phyloP scores from a whole-genome alignment of 192 early-diverging fungal species.

The Funneliformis mosseae region DNA sequence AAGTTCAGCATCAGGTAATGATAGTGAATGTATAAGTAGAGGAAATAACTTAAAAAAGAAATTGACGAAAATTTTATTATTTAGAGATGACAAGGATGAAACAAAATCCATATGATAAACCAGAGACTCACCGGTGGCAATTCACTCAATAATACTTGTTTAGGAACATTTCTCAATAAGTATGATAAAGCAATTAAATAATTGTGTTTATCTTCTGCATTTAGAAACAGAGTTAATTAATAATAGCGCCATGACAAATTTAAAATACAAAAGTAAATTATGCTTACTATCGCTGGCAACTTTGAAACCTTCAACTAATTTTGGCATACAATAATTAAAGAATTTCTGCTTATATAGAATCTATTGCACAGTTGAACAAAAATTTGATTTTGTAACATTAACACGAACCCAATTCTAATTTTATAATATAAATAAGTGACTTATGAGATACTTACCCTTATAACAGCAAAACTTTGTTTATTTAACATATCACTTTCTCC shows the following conservation, averaged over 20 bases:
- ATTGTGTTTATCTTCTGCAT: slow-evolving; percentile 61
- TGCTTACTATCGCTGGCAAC: slow-evolving; percentile 41
- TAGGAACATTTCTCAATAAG: slow-evolving; percentile 78
- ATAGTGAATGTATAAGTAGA: slow-evolving; percentile 74
- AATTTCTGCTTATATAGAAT: slow-evolving; percentile 85
- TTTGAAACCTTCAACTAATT: slow-evolving; percentile 62
- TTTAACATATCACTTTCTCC: slow-evolving; percentile 78
- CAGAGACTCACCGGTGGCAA: slow-evolving; percentile 63
- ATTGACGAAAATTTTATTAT: slow-evolving; percentile 1
- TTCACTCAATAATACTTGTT: slow-evolving; percentile 78
- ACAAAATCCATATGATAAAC: background rate
- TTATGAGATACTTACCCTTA: slow-evolving; percentile 48
- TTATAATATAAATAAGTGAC: background rate
- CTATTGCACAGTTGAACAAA: slow-evolving; percentile 40
- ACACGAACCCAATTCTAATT: background rate
- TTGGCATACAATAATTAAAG: slow-evolving; percentile 76
- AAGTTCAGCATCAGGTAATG: slow-evolving; percentile 63
- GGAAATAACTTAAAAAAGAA: slow-evolving; percentile 64
- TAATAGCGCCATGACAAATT: background rate
- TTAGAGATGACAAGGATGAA: background rate
- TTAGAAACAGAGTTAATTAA: background rate
- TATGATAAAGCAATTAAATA: slow-evolving; percentile 84
- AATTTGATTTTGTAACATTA: background rate
- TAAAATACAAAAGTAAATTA: background rate
- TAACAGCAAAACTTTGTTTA: slow-evolving; percentile 63